Conservation (phyloP, 805 yeast genomes). For the Cyberlindnera maclurae region DNA sequence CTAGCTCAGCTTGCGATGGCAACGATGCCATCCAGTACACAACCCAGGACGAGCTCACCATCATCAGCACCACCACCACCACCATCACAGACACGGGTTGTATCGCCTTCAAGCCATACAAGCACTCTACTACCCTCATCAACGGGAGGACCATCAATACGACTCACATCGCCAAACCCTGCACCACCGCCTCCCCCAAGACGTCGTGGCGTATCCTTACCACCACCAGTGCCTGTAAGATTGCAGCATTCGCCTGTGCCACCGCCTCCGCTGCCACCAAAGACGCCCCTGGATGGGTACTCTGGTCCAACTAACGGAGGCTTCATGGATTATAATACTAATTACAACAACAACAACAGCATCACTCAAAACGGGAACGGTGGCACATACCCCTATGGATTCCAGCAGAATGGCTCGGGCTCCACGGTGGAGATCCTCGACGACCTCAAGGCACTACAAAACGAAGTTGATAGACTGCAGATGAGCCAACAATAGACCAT, state of each 20-base stretch:
- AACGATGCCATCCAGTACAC: slow-evolving; percentile 12
- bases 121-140: slow-evolving; percentile 3
- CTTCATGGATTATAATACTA: slow-evolving; percentile 5
- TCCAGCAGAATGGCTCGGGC: slow-evolving; percentile 4
- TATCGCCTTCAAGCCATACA: too few species aligned
- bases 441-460: slow-evolving; percentile 59
- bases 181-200: slow-evolving; percentile 24
- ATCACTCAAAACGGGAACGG: neutral
- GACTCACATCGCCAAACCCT: slow-evolving; percentile 18
- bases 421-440: slow-evolving; percentile 45
- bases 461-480: slow-evolving; percentile 55
- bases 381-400: neutral
- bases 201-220: slow-evolving; percentile 31
- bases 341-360: neutral
- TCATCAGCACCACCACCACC: slow-evolving; percentile 6
- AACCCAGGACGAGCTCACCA: slow-evolving; percentile 23
- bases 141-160: slow-evolving; percentile 16
- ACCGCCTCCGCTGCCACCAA: slow-evolving; percentile 18
- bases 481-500: neutral
- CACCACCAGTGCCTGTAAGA: slow-evolving; percentile 13
- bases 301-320: slow-evolving; percentile 8
- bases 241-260: slow-evolving; percentile 14
- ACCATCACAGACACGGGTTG: too few species aligned
- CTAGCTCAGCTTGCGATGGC: slow-evolving; percentile 12
- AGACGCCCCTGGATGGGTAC: slow-evolving; percentile 1